Base-by-base conservation (phyloP, 805 yeast genomes). In the Yarrowia keelungensis region DNA sequence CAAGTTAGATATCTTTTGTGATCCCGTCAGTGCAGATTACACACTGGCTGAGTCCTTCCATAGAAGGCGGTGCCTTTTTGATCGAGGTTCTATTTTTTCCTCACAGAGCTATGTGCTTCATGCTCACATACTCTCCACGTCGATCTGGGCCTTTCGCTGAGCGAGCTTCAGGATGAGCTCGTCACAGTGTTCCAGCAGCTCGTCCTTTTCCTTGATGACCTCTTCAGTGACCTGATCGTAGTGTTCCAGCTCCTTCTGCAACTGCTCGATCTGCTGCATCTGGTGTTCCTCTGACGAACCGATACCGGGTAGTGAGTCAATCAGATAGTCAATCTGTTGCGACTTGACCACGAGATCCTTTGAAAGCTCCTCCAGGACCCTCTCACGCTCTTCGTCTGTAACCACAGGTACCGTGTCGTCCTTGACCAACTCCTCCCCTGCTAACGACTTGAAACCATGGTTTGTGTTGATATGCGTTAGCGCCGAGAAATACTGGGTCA, bases 241-340 rank as follows among this genome's bases (percentile, higher is more conserved):
- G 12, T 81, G 79, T 12, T 83, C 81, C 68, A 93, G 79, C 72
- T 90, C 91, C 54, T 76, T 76, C 61, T 90, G 89, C 58, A 95
- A 79, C 14, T 80, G 81, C 64, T 83, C 84, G 16, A 94, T 90
- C 70, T 84, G 83, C 36, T 80, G 78, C 76, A 92, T 76, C 77
- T 93, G 98, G 68, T 86, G 88, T 54, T 83, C 85, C 32, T 90
- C 89, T 1, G 93, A 86, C 0, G 89, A 93, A 9, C 96, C 97
- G 2, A 92, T 91, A 12, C 98, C 98, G 0, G 99, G 99, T 51
- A 94, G 80, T 2, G 97, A 87, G 75, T 91, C 96, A 47, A 94
- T 92, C 36, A 94, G 84, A 74, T 90, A 87, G 47, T 91, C 85
- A 15, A 94, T 90, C 76, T 95, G 98, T 73, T 96, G 85, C 5